These are phyloP conservation scores for Psilocybe sp. DNA, from an alignment of 768 basidiomycete genomes.

Conservation along the genomic window DNA sequence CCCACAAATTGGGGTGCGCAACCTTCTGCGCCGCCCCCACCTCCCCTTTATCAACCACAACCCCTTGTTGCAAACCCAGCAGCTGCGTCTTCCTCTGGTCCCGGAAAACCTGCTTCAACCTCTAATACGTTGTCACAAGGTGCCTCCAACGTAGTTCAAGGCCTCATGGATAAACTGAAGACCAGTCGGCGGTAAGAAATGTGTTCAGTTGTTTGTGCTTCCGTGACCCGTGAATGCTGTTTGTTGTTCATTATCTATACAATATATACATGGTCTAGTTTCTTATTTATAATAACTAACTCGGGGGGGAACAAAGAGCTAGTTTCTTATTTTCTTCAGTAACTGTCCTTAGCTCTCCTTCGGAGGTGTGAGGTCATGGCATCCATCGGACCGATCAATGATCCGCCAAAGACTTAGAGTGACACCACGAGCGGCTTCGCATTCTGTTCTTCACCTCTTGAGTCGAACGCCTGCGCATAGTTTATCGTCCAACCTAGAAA, in stretches of 20 bases:
- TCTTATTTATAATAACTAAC: neutral
- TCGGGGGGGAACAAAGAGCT: too few relatives aligned
- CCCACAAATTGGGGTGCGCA: too few relatives aligned
- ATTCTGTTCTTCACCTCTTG: too few relatives aligned
- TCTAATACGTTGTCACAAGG: constrained; percentile 11
- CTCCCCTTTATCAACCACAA: constrained; percentile 10
- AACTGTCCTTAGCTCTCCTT: too few relatives aligned
- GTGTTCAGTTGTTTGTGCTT: neutral
- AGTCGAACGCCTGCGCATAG: too few relatives aligned
- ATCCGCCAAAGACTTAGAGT: too few relatives aligned
- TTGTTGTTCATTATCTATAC: neutral
- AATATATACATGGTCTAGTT: neutral
- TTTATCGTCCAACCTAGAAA: too few relatives aligned
- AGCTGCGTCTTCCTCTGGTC: neutral
- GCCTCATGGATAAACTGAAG: constrained; percentile 19
- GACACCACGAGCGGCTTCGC: too few relatives aligned
- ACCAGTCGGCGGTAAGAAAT: constrained; percentile 9
- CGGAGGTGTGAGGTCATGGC: too few relatives aligned
- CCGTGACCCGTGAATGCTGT: neutral
- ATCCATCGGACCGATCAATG: too few relatives aligned
- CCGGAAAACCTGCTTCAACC: constrained; percentile 7
- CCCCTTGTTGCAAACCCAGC: constrained; percentile 8
- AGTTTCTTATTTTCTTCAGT: neutral
- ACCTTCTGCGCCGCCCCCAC: neutral
- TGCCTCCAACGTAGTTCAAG: constrained; percentile 20